Conservation (phyloP, 495 filamentous ascomycete genomes). For the Patellaria atrata region DNA sequence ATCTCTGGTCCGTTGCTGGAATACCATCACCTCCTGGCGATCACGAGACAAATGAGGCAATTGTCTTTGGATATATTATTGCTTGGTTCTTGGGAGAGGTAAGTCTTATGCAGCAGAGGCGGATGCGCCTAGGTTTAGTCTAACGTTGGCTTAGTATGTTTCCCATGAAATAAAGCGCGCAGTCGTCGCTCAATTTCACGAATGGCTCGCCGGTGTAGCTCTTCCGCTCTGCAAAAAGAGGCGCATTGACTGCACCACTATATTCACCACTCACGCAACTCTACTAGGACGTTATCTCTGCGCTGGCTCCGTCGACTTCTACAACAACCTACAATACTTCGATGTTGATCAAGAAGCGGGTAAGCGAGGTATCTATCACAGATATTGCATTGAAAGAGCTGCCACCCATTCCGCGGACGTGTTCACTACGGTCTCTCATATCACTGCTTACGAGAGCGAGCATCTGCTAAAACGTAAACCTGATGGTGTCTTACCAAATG, state of each 20-base stretch:
- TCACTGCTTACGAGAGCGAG: constrained; percentile 95
- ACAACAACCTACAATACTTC: constrained; percentile 96
- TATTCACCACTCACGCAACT: constrained; percentile 97
- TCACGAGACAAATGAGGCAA: constrained; percentile 90
- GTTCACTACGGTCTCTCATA: constrained; percentile 97
- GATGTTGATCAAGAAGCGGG: constrained; percentile 94
- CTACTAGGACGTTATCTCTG: constrained; percentile 91
- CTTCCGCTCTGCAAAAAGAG: constrained; percentile 83
- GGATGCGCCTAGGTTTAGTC: background rate
- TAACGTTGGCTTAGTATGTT: constrained; percentile 53
- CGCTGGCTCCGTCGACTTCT: constrained; percentile 95
- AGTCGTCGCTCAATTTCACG: constrained; percentile 95
- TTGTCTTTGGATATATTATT: constrained; percentile 93
- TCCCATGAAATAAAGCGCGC: constrained; percentile 80
- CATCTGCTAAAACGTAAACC: constrained; percentile 96
- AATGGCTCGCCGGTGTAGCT: constrained; percentile 96
- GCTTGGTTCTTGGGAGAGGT: constrained; percentile 98
- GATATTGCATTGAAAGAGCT: constrained; percentile 94
- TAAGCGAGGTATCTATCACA: constrained; percentile 95
- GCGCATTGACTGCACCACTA: constrained; percentile 91
- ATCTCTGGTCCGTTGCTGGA: constrained; percentile 84
- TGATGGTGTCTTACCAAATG: constrained; percentile 90
- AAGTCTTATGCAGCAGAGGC: too few relatives aligned
- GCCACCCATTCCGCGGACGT: constrained; percentile 86
- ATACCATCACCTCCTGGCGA: constrained; percentile 86